Evolutionary conservation across 129 eudicot genomes (phyloP).

Genomic region (Centella asiatica): DNA sequence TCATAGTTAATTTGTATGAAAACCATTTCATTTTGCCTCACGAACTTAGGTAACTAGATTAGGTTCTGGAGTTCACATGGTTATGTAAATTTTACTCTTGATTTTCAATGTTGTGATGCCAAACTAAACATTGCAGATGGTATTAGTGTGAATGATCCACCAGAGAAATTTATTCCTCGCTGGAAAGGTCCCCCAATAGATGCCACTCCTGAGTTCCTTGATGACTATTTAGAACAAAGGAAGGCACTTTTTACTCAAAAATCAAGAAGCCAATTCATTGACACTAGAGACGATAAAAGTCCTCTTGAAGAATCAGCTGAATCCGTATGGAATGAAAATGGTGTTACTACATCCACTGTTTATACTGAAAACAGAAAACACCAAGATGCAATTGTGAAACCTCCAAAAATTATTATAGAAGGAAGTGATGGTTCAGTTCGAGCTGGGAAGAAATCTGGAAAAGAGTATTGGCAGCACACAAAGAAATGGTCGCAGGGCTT

Average conservation of each 20-base stretch:
- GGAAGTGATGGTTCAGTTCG: constrained; percentile 81
- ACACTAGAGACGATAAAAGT: constrained; percentile 18
- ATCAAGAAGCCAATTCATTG: constrained; percentile 25
- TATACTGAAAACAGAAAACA: constrained; percentile 6
- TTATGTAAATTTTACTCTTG: no score
- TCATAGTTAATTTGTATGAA: no score
- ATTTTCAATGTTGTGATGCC: neutral
- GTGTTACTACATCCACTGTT: neutral
- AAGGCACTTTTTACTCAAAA: constrained; percentile 40
- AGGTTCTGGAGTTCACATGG: no score
- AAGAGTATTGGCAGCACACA: constrained; percentile 92
- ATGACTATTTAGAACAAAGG: constrained; percentile 38
- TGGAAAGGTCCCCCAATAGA: constrained; percentile 87
- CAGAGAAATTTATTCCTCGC: constrained; percentile 77
- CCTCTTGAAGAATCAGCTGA: constrained; percentile 17
- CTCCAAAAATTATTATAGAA: constrained; percentile 70
- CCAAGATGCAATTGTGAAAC: constrained; percentile 19
- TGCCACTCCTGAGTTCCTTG: constrained; percentile 49
- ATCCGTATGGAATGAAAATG: constrained; percentile 16
- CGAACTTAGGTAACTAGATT: no score
- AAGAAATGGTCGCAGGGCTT: constrained; percentile 94
- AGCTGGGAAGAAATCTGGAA: constrained; percentile 72
- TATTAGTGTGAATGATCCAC: constrained; percentile 89
- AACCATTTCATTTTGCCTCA: no score
- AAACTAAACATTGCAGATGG: constrained; percentile 50